Percentiles rank a stretch among this genome's conserved stretches.
Evolutionary conservation across 2,329 filamentous ascomycete genomes (phyloP).

Genomic region (Nemania sp.): DNA sequence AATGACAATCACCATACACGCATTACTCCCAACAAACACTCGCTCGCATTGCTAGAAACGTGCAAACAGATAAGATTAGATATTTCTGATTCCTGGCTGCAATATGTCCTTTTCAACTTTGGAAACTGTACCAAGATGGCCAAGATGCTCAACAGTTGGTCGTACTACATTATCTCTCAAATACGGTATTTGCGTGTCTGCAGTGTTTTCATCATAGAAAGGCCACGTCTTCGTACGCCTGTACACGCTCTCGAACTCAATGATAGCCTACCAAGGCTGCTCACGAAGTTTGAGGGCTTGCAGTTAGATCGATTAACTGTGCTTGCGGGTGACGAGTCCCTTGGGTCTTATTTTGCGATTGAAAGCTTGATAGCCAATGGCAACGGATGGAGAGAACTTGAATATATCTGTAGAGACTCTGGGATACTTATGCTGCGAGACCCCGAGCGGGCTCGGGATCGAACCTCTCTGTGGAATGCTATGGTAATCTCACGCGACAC

Average conservation of each 20-base stretch:
- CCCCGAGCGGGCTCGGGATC: no score
- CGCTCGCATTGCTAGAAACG: conserved; percentile 5
- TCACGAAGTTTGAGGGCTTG: no score
- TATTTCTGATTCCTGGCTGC: conserved; percentile 2
- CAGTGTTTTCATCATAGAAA: no score
- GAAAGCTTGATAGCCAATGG: not conserved
- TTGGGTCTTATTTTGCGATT: not conserved
- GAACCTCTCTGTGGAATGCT: no score
- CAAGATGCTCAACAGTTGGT: not conserved
- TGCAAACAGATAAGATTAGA: not conserved
- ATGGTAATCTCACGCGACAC: no score
- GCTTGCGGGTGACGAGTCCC: not conserved
- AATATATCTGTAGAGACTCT: not conserved
- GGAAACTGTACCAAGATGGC: not conserved
- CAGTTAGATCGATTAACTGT: conserved; percentile 1
- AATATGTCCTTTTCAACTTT: conserved; percentile 8
- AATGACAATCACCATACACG: no score
- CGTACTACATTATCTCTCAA: not conserved
- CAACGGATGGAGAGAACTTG: conserved; percentile 5
- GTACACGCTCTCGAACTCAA: no score
- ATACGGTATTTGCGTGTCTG: no score
- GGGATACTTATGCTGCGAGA: no score
- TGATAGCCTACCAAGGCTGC: no score
- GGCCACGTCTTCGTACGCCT: no score
- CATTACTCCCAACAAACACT: no score